phyloP scores from a whole-genome alignment of 148 eudicot species.

The Heliamphora exappendiculata region DNA sequence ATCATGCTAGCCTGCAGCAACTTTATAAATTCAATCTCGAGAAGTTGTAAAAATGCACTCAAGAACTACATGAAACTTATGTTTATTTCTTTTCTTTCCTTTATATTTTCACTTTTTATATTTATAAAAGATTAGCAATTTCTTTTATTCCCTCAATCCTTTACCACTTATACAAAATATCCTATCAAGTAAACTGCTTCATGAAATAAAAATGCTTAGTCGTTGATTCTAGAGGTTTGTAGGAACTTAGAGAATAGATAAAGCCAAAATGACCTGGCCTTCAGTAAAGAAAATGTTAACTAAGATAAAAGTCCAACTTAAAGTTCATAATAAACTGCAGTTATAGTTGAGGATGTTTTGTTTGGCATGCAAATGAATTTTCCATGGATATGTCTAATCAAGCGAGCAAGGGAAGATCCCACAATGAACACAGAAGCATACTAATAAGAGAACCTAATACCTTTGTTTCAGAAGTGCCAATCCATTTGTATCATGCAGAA shows the following conservation, averaged over 20 bases:
- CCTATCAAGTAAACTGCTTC: not conserved
- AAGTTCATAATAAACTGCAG: not conserved
- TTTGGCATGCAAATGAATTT: not conserved
- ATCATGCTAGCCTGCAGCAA: not conserved
- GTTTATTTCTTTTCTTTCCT: not conserved
- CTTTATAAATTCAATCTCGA: not conserved
- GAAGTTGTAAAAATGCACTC: not conserved
- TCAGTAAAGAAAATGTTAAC: not conserved
- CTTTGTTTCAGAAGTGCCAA: slow-evolving; percentile 62
- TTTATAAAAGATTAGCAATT: not conserved
- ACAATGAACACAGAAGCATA: not conserved
- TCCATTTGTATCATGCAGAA: slow-evolving; percentile 96
- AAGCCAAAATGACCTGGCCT: not conserved
- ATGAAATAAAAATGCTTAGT: not conserved
- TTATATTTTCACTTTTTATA: not conserved
- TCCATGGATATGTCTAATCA: not conserved
- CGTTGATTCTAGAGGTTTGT: not conserved
- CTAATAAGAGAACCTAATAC: slow-evolving; percentile 22
- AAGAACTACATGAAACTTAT: not conserved
- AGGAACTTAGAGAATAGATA: not conserved
- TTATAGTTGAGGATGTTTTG: not conserved
- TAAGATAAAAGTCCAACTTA: not conserved
- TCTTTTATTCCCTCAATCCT: not conserved
- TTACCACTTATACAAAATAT: not conserved
- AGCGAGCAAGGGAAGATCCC: not conserved